phyloP scores from a whole-genome alignment of 2,329 filamentous ascomycete genomes.

The Tothia fuscella region DNA sequence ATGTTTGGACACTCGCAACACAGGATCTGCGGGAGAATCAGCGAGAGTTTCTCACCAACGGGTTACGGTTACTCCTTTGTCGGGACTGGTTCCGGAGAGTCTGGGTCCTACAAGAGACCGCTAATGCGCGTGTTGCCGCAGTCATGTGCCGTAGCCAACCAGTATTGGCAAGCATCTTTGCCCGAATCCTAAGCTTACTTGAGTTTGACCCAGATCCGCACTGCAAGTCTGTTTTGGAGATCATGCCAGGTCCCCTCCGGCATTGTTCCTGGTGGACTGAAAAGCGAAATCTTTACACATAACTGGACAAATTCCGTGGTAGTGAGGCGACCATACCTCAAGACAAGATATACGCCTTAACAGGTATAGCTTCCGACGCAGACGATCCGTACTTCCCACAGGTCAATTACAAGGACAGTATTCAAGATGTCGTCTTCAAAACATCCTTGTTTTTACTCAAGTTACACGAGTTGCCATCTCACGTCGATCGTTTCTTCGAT shows the following conservation, averaged over 20 bases:
- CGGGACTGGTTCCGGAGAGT: constrained; percentile 1
- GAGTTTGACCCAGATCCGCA: constrained; percentile 3
- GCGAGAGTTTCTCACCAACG: background rate
- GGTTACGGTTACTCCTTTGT: background rate
- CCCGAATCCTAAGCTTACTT: constrained; percentile 4
- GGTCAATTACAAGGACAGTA: constrained; percentile 12
- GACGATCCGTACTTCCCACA: constrained; percentile 8
- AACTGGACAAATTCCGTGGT: constrained; percentile 14
- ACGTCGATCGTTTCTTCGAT: background rate
- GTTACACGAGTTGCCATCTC: background rate
- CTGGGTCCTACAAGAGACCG: constrained; percentile 3
- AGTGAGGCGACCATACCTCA: constrained; percentile 15
- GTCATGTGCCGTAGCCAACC: background rate
- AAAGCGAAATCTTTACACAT: constrained; percentile 13
- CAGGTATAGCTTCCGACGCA: constrained; percentile 16
- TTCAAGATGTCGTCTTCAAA: constrained; percentile 10
- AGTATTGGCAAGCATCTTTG: background rate
- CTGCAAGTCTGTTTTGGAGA: constrained; percentile 16
- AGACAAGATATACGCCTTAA: constrained; percentile 17
- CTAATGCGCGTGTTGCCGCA: constrained; percentile 2
- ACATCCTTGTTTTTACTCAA: constrained; percentile 10
- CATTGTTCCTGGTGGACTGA: constrained; percentile 16
- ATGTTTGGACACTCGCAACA: background rate
- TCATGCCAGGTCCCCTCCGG: constrained; percentile 15
- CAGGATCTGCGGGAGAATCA: background rate